Evolutionary conservation across 2,329 filamentous ascomycete species (phyloP).

Genomic region (Ophiocordyceps camponoti-saundersi): DNA sequence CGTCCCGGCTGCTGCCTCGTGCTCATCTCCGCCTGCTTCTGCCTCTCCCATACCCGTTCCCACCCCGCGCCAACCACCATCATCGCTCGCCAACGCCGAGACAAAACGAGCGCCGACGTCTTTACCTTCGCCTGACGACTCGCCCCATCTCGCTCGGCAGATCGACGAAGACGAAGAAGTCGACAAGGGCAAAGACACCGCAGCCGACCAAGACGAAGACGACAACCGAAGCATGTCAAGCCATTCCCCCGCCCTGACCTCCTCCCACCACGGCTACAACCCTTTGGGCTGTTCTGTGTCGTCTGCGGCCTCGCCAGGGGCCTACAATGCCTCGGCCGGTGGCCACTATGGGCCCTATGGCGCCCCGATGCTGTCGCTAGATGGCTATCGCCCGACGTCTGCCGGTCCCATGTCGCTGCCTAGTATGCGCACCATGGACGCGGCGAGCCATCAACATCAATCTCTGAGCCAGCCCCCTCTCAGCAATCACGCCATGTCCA

Average conservation of each 20-base stretch:
- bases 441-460: neutral
- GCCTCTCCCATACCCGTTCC: neutral
- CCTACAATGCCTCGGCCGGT: slow-evolving; percentile 9
- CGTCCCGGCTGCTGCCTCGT: neutral
- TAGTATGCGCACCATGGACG: slow-evolving; percentile 23
- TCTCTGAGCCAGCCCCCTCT: slow-evolving; percentile 11
- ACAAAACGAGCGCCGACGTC: neutral
- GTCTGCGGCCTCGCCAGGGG: slow-evolving; percentile 4
- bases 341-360: slow-evolving; percentile 16
- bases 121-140: neutral
- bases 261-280: slow-evolving; percentile 9
- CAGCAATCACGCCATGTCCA: slow-evolving; percentile 15
- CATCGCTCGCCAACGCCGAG: neutral
- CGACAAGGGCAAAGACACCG: neutral
- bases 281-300: slow-evolving; percentile 9
- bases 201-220: slow-evolving; percentile 5
- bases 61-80: neutral
- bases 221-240: slow-evolving; percentile 15
- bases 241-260: slow-evolving; percentile 8
- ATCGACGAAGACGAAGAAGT: neutral
- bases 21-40: neutral
- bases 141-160: neutral
- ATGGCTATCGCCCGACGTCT: slow-evolving; percentile 13
- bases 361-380: slow-evolving; percentile 10
- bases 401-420: slow-evolving; percentile 16